Evolutionary conservation across 192 early-diverging fungal genomes (phyloP), one percentile per base, ranked within the genome.

Genomic region (Helicostylum pulchrum): DNA sequence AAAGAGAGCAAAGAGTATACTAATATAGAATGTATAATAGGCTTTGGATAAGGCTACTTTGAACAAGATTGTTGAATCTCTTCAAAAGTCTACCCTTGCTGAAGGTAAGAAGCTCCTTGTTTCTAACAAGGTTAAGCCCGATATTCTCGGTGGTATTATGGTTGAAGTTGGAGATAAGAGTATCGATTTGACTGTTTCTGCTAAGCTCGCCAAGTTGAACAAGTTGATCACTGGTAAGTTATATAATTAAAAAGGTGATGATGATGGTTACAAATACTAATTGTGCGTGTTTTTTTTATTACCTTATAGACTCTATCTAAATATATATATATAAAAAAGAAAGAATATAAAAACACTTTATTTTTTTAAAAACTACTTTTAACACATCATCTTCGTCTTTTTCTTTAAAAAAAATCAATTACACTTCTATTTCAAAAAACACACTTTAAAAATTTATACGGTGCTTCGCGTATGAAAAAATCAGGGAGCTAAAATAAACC

Each of bases 161-260:
- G 89, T 99, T 58, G 96, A 99, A 79, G 82, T 96, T 77, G 94
- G 96, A 70, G 96, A 95, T 83, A 92, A 94, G 82, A 97, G 94
- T 71, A 96, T 99, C 71, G 96, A 99, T 79, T 89, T 99, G 81
- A 95, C 94, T 19, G 93, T 94, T 59, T 87, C 94, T 32, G 88
- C 92, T 81, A 94, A 92, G 77, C 84, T 99, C 73, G 86, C 88
- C 80, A 99, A 97, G 90, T 86, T 99, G 43, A 93, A 99, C 86
- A 87, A 92, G 79, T 79, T 96, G 62, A 74, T 99, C 64, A 86
- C 89, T 62, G 90, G 78, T 82, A 78, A 63, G 65, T 66, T 12
- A 15, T 5, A 39, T 9, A 39, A 26, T 26, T 26, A 39, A 39
- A 39, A 39, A n/a, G n/a, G n/a, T 39, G 36, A 17, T 17, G 46